Conservation (phyloP, 306 rosid genomes). For the Cicer yamashitae region DNA sequence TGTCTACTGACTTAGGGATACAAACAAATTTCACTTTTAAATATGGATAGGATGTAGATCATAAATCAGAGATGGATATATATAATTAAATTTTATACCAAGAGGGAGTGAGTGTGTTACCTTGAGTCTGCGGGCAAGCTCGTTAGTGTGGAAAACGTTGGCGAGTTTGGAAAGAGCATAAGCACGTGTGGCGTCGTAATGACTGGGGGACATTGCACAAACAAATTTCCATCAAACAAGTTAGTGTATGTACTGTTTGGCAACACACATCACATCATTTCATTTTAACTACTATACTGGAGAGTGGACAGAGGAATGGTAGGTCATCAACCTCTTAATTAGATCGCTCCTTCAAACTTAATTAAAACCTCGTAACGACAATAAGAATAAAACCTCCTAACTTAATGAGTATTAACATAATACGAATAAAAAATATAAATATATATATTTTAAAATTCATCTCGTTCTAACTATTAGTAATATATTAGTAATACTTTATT, state of each 20-base stretch:
- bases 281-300: background rate
- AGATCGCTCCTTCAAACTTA: too few relatives aligned
- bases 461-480: too few relatives aligned
- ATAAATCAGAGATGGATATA: background rate
- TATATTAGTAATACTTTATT: too few relatives aligned
- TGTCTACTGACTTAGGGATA: conserved; percentile 27
- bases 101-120: conserved; percentile 35
- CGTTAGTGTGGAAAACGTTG: conserved; percentile 82
- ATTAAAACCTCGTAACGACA: too few relatives aligned
- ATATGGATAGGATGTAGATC: conserved; percentile 25
- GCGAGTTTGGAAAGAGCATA: conserved; percentile 99
- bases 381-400: too few relatives aligned
- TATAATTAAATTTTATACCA: background rate
- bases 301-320: too few relatives aligned
- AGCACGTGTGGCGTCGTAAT: conserved; percentile 95
- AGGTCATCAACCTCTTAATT: too few relatives aligned
- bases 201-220: conserved; percentile 51
- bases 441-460: too few relatives aligned
- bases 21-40: conserved; percentile 52
- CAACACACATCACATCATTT: conserved; percentile 38
- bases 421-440: too few relatives aligned
- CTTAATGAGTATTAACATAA: too few relatives aligned
- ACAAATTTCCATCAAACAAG: conserved; percentile 36
- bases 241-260: conserved; percentile 16
- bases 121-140: conserved; percentile 78